Conservation (phyloP, 495 filamentous ascomycete genomes). For the Podospora sp. region DNA sequence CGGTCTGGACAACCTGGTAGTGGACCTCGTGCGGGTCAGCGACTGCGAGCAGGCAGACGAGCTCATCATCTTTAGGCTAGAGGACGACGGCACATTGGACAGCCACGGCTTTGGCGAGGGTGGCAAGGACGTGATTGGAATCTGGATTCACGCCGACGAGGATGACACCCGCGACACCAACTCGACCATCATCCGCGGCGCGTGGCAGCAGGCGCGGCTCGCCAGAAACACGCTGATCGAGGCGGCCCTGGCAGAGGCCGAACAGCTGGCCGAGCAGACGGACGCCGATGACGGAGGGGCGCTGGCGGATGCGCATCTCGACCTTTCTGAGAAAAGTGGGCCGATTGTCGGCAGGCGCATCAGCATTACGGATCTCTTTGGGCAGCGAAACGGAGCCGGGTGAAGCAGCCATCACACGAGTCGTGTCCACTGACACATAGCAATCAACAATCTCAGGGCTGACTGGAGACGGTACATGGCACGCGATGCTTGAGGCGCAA, state of each 20-base stretch:
- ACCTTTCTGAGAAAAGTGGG: background rate
- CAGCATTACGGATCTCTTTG: slow-evolving; percentile 40
- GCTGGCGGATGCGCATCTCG: slow-evolving; percentile 7
- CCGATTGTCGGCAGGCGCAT: slow-evolving; percentile 30
- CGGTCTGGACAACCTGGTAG: slow-evolving; percentile 44
- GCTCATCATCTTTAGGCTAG: slow-evolving; percentile 49
- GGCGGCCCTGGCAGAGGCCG: slow-evolving; percentile 9
- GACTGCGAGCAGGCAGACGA: slow-evolving; percentile 46
- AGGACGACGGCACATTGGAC: slow-evolving; percentile 26
- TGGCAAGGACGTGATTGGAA: slow-evolving; percentile 44
- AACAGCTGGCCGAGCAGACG: slow-evolving; percentile 17
- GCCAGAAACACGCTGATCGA: slow-evolving; percentile 24
- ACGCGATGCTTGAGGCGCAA: too few relatives aligned
- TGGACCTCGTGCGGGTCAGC: slow-evolving; percentile 44
- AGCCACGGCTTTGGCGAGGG: slow-evolving; percentile 19
- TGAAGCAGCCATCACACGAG: background rate
- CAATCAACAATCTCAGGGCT: background rate
- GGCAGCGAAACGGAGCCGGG: slow-evolving; percentile 24
- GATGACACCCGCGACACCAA: slow-evolving; percentile 43
- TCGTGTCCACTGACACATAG: background rate
- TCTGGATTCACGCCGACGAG: slow-evolving; percentile 53
- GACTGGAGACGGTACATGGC: background rate
- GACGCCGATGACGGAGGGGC: slow-evolving; percentile 17
- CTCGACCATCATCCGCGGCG: slow-evolving; percentile 39
- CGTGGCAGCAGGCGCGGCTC: slow-evolving; percentile 43